Base-by-base conservation (phyloP, 306 rosid genomes). In the Oxytropis ochrocephala region DNA sequence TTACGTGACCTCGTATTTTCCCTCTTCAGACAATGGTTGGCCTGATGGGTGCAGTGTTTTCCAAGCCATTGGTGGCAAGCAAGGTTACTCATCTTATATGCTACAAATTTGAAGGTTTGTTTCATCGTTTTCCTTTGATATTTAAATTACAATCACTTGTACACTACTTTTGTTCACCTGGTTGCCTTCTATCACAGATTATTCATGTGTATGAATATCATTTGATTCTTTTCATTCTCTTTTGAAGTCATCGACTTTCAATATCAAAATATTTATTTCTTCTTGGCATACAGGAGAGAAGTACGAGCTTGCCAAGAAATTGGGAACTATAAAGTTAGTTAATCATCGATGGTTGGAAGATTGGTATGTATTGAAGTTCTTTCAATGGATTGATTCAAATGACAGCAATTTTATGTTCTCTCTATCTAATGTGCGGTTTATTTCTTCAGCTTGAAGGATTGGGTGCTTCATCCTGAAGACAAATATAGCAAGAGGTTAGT, bases 271-370 rank as follows among this genome's bases (percentile, higher is more conserved):
- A 47, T 49, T 60, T 64, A 35, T 49, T 64, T 2, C 33, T 65
- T 10, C 73, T 46, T 63, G 66, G 14, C 18, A 12, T 79, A 17
- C n/a, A 94, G 97, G 99, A 63, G 99, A 92, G 65, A 92, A 92
- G 78, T 92, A 87, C 17, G 91, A 86, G 52, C 95, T 92, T 83
- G 98, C 96, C 78, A 89, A 79, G 75, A 92, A 46, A 77, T 12
- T 89, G 75, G 75, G 71, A 17, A 74, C 78, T 30, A 88, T 92
- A 79, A 92, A 88, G 89, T 85, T 92, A 73, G 88, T 92, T 55
- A 89, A 86, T 74, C 98, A 92, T 78, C 88, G 84, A 33, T 92
- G 98, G 98, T 72, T 92, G 84, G 98, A 92, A 81, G 92, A 92
- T 82, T 84, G 96, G 98, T 85, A 77, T 30, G 80, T 65, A 69